Evolutionary conservation across 225 moss, liverwort and hornwort genomes (phyloP), one percentile per base, ranked within the genome.

Genomic region (Straminergon stramineum): DNA sequence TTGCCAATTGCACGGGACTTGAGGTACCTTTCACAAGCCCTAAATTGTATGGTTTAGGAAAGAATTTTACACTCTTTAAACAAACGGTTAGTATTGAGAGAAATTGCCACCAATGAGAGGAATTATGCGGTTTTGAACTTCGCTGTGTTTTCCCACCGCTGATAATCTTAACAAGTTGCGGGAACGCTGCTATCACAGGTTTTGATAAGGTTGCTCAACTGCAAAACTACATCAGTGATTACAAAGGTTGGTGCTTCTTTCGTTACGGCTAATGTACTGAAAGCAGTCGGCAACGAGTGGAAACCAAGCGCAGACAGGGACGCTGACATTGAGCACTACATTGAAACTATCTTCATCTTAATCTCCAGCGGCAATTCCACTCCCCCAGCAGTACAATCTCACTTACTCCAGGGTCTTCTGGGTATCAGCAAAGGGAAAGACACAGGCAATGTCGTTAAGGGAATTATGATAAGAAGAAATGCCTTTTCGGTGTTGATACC

Each of bases 331-430:
- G 94, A 96, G 5, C 89, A 88, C 74, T 92, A 94, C 61, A 90
- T 96, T 17, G 91, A 92, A 83, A 94, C 93, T 17, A 94, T 95
- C 77, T 92, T 96, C 32, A 88, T 92, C 34, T 88, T 97, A 58
- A 86, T 96, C 77, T 89, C 92, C 53, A 88, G 77, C 77, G 19
- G 75, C 45, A 91, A 30, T 19, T 90, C 84, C 64, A 94, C 95
- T 69, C 93, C 94, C 66, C 69, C 93, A 15, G 75, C 87, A 82
- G 96, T 91, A 57, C 96, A 95, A 79, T 92, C 93, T 56, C 75
- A 93, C 70, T 88, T 97, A 61, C 93, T 97, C 23, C 95, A 93
- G 87, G 97, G 95, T 82, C 95, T 97, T 83, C 73, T 95, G 71
- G 97, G 95, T 83, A 90, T 96, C 15, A 84, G 86, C 24, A 89